Base-by-base conservation (phyloP, 2,329 filamentous ascomycete genomes). In the Claviceps citrina region DNA sequence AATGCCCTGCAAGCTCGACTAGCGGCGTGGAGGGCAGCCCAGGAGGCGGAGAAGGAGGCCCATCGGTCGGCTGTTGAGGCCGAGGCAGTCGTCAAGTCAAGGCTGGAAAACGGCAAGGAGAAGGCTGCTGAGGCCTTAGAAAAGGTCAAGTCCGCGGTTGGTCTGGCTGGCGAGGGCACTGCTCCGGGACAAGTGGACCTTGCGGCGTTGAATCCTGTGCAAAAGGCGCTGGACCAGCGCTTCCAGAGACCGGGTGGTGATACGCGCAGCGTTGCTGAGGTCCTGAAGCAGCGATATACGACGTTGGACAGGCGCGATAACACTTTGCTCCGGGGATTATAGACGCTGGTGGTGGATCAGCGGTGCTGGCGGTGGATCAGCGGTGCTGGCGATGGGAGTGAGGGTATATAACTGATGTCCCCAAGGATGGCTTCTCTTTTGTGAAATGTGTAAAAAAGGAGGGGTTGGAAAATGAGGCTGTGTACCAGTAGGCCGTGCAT, bases 201-300 rank as follows among this genome's bases (percentile, higher is more conserved):
- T 22, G 52, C 13, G 53, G 51, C 39, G 41, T 44, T 42, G 43
- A 60, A 38, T 49, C 62, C 65, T 2, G 61, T 69, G 13, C 63
- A 75, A 50, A 64, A 57, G 54, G 71, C 70, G 8, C 57, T 70
- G 44, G 58, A 64, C 41, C 60, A 75, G 56, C 61, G 73, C 37
- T 77, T 67, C 47, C 60, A 67, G 53, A 64, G 61, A 47, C 50
- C 59, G 31, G 54, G 54, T 12, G 53, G 52, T 40, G 51, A 64
- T 46, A 59, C 64, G 44, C 68, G 68, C 58, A 68, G 62, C 34
- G 67, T 70, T 16, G 63, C 71, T 45, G 67, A 76, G 51, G 61
- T 65, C 31, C 55, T 78, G 39, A 63, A 60, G 36, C 70, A 76
- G 52, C 61, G 73, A 49, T 78, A 78, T 50, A 63, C 54, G 47